Conservation (phyloP, 2,329 filamentous ascomycete species). For the Ophiostoma australiae region DNA sequence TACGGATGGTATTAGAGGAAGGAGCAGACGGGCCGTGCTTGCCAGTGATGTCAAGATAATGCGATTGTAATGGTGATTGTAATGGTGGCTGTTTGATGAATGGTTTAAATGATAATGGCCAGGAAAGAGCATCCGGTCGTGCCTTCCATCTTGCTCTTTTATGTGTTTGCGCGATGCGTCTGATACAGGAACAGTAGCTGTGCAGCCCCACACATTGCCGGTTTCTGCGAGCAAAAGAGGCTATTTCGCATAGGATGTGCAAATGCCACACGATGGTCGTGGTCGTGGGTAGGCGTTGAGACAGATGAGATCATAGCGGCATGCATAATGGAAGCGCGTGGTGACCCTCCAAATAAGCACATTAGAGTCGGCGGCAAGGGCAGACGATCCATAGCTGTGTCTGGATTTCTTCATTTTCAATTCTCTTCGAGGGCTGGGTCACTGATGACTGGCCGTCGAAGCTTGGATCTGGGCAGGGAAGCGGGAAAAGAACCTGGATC, state of each 20-base stretch:
- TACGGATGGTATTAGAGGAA: not conserved
- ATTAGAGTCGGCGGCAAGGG: conserved; percentile 4
- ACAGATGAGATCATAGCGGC: not conserved
- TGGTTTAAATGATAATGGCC: not conserved
- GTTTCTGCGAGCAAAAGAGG: not conserved
- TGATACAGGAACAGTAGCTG: not conserved
- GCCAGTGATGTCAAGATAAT: not conserved
- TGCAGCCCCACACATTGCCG: not conserved
- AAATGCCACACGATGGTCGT: conserved; percentile 12
- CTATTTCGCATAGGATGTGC: not conserved
- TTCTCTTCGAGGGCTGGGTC: not conserved
- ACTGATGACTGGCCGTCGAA: not conserved
- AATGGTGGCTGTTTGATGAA: not conserved
- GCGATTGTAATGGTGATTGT: not conserved
- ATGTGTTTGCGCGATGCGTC: conserved; percentile 2
- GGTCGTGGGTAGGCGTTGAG: not conserved
- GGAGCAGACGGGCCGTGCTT: not conserved
- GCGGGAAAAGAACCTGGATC: not conserved
- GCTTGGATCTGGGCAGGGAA: not conserved
- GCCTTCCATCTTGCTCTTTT: conserved; percentile 13
- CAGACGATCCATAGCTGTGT: not conserved
- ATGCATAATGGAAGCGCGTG: not conserved
- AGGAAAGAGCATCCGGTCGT: conserved; percentile 1
- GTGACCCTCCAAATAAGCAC: not conserved
- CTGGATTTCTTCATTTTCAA: not conserved